phyloP scores from a whole-genome alignment of 306 rosid species.

The Castanospermum australe region DNA sequence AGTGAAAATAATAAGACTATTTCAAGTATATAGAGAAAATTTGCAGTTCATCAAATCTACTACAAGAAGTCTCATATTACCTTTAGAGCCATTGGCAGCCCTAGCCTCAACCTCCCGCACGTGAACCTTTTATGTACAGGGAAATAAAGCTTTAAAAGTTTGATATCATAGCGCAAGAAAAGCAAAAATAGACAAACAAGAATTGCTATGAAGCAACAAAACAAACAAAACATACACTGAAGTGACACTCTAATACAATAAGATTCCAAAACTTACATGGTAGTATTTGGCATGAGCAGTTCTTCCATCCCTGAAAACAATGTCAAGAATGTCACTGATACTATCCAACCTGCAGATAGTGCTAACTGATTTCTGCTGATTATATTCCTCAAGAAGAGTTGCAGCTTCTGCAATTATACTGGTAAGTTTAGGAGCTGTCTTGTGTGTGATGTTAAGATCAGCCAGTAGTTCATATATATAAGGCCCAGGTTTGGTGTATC shows the following conservation, averaged over 20 bases:
- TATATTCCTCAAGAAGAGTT: conserved; percentile 78
- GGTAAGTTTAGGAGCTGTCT: conserved; percentile 58
- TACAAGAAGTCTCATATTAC: conserved; percentile 36
- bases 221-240: conserved; percentile 25
- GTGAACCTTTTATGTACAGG: conserved; percentile 61
- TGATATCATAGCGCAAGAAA: conserved; percentile 23
- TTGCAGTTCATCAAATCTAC: conserved; percentile 14
- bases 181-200: conserved; percentile 20
- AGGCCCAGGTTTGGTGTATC: conserved; percentile 87
- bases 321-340: conserved; percentile 59
- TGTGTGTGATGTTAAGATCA: conserved; percentile 75
- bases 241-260: conserved; percentile 6
- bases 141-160: conserved; percentile 28
- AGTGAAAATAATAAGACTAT: conserved; percentile 4
- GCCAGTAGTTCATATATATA: conserved; percentile 76
- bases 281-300: conserved; percentile 74
- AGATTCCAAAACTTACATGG: conserved; percentile 52
- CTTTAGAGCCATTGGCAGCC: conserved; percentile 64
- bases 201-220: background rate
- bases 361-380: conserved; percentile 57
- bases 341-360: conserved; percentile 73
- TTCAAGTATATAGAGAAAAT: background rate
- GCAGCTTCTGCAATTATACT: conserved; percentile 59
- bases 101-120: conserved; percentile 72
- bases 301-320: conserved; percentile 58